Evolutionary conservation across 352 stramenopile genomes (phyloP), one percentile per base, ranked within the genome.

Genomic region (Phytophthora gonapodyides): DNA sequence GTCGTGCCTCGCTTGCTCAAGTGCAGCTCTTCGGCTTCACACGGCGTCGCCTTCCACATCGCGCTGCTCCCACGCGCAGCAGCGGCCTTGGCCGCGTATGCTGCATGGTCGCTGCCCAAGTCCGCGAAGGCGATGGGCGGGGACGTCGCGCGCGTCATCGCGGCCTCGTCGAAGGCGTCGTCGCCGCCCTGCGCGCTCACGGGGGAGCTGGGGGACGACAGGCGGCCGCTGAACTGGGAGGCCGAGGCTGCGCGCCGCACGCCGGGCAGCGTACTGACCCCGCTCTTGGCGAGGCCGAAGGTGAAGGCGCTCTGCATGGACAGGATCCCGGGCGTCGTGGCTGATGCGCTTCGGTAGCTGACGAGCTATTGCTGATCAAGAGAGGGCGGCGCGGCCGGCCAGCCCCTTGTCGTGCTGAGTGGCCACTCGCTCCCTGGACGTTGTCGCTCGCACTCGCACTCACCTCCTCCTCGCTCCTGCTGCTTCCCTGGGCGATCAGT

Each of bases 251-350:
- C 82, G 33, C 79, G 77, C 24, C 80, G 72, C 47, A 82, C 80
- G 36, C 69, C 66, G 13, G 76, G 76, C 37, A 84, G 60, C 19
- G 72, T 64, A 36, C 84, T 88, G 62, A 87, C 80, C 37, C 67
- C 64, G 74, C 82, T 88, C 66, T 88, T 90, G 48, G 81, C 75
- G 53, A 88, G 61, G 0, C 75, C 77, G 41, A 82, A 76, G 38
- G 76, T 61, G 44, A 90, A 77, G 12, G 76, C 69, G 49, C 65
- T 79, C 63, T 87, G 76, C 81, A 90, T 90, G 47, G 58, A 9
- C 40, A 51, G 34, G 34, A 59, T 46, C 31, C 17, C 37, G 45
- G 45, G 38, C 53, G 45, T 63, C 49, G 41, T 48, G 48, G 11
- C 24, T 53, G 37, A 7, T 21, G 4, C 46, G 13, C 42, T 40